Conservation (phyloP, 2,329 filamentous ascomycete species). For the Paramyrothecium sp. region DNA sequence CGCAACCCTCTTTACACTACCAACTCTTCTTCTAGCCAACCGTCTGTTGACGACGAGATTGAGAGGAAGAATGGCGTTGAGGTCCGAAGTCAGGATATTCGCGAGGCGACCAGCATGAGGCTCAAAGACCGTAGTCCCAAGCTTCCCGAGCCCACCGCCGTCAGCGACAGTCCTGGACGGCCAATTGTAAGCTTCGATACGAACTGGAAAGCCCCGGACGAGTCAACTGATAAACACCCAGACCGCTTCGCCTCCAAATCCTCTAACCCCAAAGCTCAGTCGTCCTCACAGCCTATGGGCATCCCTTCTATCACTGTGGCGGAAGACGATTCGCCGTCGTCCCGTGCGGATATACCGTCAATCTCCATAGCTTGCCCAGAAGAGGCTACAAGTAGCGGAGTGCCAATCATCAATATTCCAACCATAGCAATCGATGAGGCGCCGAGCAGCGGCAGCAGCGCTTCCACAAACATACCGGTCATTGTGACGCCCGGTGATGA, state of each 20-base stretch:
- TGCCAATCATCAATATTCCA: conserved; percentile 45
- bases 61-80: conserved; percentile 77
- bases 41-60: conserved; percentile 37
- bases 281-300: conserved; percentile 34
- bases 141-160: conserved; percentile 82
- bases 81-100: conserved; percentile 82
- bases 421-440: conserved; percentile 42
- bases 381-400: conserved; percentile 14
- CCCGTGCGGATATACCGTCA: conserved; percentile 28
- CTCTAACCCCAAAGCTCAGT: conserved; percentile 8
- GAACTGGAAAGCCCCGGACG: conserved; percentile 73
- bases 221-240: conserved; percentile 65
- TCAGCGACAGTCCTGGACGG: conserved; percentile 85
- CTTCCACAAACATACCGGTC: conserved; percentile 43
- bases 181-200: conserved; percentile 97
- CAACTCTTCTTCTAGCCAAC: conserved; percentile 48
- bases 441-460: conserved; percentile 32
- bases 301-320: conserved; percentile 56
- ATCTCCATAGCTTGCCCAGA: conserved; percentile 31
- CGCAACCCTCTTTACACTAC: conserved; percentile 77
- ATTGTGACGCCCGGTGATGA: conserved; percentile 46
- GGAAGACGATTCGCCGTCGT: conserved; percentile 38
- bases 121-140: conserved; percentile 83
- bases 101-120: conserved; percentile 85
- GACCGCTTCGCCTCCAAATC: conserved; percentile 30